Base-by-base conservation (phyloP, 2,329 filamentous ascomycete species). In the Fusarium multiceps region DNA sequence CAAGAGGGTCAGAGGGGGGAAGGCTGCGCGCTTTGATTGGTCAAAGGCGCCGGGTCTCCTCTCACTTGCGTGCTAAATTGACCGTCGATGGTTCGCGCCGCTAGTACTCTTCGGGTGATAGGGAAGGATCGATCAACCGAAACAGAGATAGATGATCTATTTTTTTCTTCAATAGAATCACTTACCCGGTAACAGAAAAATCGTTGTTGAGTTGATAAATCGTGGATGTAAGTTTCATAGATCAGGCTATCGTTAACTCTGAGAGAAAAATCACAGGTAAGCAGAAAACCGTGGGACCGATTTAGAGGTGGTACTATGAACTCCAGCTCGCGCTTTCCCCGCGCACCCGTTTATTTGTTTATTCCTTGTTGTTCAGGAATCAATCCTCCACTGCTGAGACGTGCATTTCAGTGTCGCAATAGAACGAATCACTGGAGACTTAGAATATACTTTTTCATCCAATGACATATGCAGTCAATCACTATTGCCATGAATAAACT, bases 11-110 rank as follows among this genome's bases (percentile, higher is more conserved):
- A 59, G 57, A 55, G 69, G 58, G 69, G 65, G 70, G 57, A 48
- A 62, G 63, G 59, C 54, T 72, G 63, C 55, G 63, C 55, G 46
- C 47, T 62, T 55, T 75, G 64, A 76, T 76, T 76, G 74, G 74
- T 60, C 57, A 59, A 49, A 40, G 37, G 69, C 50, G 56, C 48
- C 65, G 58, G 72, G 67, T 63, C 65, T 63, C 71, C 72, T 66
- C 61, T 72, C 48, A 63, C 58, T 55, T 72, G 50, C 55, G 47
- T 72, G 42, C 64, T 62, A 64, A 47, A 69, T 67, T 57, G 54
- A 54, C 46, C 47, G 55, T 45, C 37, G 68, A 71, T 69, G 68
- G 66, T 64, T 66, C 58, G 51, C 61, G 56, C 60, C 68, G 50
- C 68, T 71, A 71, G 60, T 62, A 58, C 55, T 43, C 37, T 69